These are phyloP conservation scores for Rhinocladiella mackenziei DNA, from an alignment of 2,329 filamentous ascomycete genomes.

Conservation along the genomic window DNA sequence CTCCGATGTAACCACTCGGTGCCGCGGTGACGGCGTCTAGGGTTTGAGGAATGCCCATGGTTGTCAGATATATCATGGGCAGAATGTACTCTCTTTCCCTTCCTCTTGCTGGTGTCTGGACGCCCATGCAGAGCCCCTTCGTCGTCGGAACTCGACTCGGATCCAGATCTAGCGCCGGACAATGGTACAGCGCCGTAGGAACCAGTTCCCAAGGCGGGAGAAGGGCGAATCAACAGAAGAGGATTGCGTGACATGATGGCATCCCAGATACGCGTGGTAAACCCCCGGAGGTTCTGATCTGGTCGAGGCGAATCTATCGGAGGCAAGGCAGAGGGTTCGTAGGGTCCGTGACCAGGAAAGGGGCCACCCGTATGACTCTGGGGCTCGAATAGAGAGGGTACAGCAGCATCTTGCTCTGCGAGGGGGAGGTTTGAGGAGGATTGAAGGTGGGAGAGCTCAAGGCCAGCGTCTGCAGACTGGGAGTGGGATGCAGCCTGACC, in stretches of 20 bases:
- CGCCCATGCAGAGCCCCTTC: conserved; percentile 25
- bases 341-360: conserved; percentile 8
- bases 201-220: conserved; percentile 57
- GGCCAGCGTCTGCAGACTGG: conserved; percentile 1
- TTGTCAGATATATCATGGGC: conserved; percentile 11
- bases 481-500: conserved; percentile 12
- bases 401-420: conserved; percentile 22
- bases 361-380: conserved; percentile 10
- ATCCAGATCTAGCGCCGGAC: conserved; percentile 4
- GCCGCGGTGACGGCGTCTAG: conserved; percentile 9
- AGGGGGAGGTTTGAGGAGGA: conserved; percentile 3
- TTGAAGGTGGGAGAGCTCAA: conserved; percentile 17
- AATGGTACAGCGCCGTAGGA: conserved; percentile 57
- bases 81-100: conserved; percentile 22
- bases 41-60: conserved; percentile 12
- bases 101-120: conserved; percentile 11
- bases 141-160: conserved; percentile 30
- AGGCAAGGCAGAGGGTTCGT: conserved; percentile 6
- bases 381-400: conserved; percentile 8
- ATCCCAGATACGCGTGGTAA: conserved; percentile 20
- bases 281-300: conserved; percentile 7
- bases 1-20: conserved; percentile 24
- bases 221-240: conserved; percentile 57
- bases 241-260: conserved; percentile 50
- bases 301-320: conserved; percentile 10